phyloP scores from a whole-genome alignment of 108 stramenopile genomes.

The Pinguiococcus pyrenoidosus region DNA sequence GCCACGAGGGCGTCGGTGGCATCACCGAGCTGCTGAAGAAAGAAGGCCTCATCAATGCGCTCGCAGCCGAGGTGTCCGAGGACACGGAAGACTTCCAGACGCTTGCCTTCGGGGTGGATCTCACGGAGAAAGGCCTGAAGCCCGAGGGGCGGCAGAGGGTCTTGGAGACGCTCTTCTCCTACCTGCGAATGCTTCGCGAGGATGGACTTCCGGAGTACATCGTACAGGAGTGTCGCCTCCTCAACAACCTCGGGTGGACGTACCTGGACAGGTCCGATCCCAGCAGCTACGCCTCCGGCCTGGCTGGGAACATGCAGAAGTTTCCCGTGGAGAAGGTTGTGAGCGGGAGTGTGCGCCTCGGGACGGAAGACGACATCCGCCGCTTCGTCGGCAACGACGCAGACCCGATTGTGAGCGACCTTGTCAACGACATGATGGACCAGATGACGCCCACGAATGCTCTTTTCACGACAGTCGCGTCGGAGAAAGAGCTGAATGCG shows the following conservation, averaged over 20 bases:
- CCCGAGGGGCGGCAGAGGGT: slow-evolving; percentile 51
- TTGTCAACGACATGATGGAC: too few species aligned
- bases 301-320: not conserved
- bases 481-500: too few species aligned
- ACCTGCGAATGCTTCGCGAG: slow-evolving; percentile 49
- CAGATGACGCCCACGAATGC: too few species aligned
- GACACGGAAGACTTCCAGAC: slow-evolving; percentile 60
- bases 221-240: slow-evolving; percentile 5
- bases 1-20: slow-evolving; percentile 71
- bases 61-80: slow-evolving; percentile 39
- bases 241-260: not conserved
- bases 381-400: too few species aligned
- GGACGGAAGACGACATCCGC: too few species aligned
- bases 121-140: slow-evolving; percentile 56
- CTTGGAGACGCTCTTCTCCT: slow-evolving; percentile 53
- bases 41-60: slow-evolving; percentile 58
- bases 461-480: too few species aligned
- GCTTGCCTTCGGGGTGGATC: slow-evolving; percentile 57
- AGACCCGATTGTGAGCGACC: too few species aligned
- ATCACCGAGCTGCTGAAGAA: slow-evolving; percentile 60
- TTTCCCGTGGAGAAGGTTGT: not conserved
- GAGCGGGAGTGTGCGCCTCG: not conserved
- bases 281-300: not conserved
- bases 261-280: not conserved
- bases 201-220: slow-evolving; percentile 47